These are phyloP conservation scores for Vicia villosa DNA, from an alignment of 306 rosid species.

Conservation along the genomic window DNA sequence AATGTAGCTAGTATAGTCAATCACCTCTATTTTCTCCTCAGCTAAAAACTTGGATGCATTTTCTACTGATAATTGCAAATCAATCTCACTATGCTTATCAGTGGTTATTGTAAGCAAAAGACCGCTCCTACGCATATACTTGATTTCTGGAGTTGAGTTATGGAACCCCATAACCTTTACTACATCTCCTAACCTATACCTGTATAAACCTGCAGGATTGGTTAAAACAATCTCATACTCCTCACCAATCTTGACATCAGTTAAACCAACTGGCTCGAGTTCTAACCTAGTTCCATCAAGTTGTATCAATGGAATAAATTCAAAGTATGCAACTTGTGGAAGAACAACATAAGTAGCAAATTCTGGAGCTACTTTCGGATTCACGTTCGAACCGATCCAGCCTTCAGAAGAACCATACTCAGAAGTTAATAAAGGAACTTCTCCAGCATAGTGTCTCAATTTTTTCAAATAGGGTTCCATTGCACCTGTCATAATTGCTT, in stretches of 20 bases:
- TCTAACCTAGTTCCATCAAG: constrained; percentile 28
- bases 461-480: constrained; percentile 83
- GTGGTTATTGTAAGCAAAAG: constrained; percentile 75
- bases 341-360: constrained; percentile 68
- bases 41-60: constrained; percentile 57
- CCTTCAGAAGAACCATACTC: constrained; percentile 98
- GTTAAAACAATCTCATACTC: constrained; percentile 72
- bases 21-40: constrained; percentile 67
- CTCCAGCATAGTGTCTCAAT: constrained; percentile 82
- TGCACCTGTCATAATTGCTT: constrained; percentile 91
- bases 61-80: constrained; percentile 76
- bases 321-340: constrained; percentile 86
- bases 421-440: constrained; percentile 71
- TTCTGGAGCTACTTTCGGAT: constrained; percentile 71
- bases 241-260: constrained; percentile 70
- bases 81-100: constrained; percentile 89
- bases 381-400: constrained; percentile 81
- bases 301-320: constrained; percentile 64
- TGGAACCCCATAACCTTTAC: constrained; percentile 80
- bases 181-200: constrained; percentile 83
- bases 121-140: constrained; percentile 63
- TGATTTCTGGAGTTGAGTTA: constrained; percentile 77
- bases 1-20: constrained; percentile 76
- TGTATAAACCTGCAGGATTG: constrained; percentile 82
- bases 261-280: constrained; percentile 58